Base-by-base conservation (phyloP, 176 grass and related monocot genomes). In the Poa annua region DNA sequence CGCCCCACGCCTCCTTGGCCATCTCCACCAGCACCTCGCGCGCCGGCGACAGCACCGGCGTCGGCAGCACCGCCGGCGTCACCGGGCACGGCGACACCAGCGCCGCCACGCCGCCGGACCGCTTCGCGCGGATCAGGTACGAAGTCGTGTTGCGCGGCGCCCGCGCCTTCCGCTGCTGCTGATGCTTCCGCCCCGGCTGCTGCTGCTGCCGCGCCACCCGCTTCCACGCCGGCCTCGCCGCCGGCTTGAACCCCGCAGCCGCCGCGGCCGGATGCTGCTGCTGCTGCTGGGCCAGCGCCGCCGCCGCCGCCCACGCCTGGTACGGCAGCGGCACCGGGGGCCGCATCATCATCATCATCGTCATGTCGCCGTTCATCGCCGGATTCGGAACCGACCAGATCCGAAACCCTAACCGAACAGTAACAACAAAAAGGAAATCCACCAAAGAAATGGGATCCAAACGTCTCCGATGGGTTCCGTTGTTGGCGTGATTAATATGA, bases 1-100 rank as follows among this genome's bases (percentile, higher is more conserved):
- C 93, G 78, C 93, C 97, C 96, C 97, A 99, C 75, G 87, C 89
- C 88, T 99, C 96, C 93, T 94, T 96, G 70, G 89, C 97, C 97
- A 99, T 99, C 88, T 99, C 93, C 80, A 90, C 91, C 83, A 99
- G 78, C 81, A 92, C 93, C 91, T 99, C 97, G 12, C 93, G 63
- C 48, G 89, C 85, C 24, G 97, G 93, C 60, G 97, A 99, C 54
- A 99, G 88, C 59, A 78, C 83, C 14, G 97, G 97, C 65, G 93
- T 96, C 45, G 91, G 93, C 19, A 99, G 92, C 78, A 99, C 85
- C 59, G 97, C 89, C 4, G 93, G 97, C 54, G 93, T 99, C 34
- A 99, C 93, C 6, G 93, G 93, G 83, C 88, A 99, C 75, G 97
- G 93, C 8, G 97, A 99, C 68, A 94, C 91, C 81, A 93, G 82